Percentiles rank a stretch among this genome's conserved stretches.
These are phyloP conservation scores for Lepidium sativum DNA, from an alignment of 345 rosid genomes.

Conservation along the genomic window DNA sequence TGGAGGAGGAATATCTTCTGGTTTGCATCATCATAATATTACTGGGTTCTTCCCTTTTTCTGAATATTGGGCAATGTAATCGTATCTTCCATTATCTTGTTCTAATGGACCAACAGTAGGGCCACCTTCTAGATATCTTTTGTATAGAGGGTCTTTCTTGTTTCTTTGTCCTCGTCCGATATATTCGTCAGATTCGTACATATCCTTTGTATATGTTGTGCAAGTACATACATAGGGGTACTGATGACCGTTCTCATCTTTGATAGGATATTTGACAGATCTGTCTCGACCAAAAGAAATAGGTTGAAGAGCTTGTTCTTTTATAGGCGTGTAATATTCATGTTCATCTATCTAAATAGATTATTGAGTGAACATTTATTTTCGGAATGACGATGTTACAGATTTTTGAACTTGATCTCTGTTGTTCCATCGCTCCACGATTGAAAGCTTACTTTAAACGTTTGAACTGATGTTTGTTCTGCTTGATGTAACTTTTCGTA, in stretches of 20 bases:
- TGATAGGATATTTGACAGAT: not conserved
- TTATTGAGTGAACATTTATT: not conserved
- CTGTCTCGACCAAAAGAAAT: not conserved
- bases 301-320: not conserved
- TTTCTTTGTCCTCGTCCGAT: not conserved
- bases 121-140: not conserved
- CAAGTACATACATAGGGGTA: not conserved
- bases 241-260: not conserved
- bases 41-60: not conserved
- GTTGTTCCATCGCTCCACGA: not conserved
- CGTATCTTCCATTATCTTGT: not conserved
- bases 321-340: fast-evolving
- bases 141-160: not conserved
- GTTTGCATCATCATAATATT: not conserved
- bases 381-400: not conserved
- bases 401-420: not conserved
- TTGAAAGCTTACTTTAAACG: not conserved
- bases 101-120: not conserved
- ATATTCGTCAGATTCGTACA: not conserved
- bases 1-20: not conserved
- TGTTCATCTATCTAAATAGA: not conserved
- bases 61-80: not conserved
- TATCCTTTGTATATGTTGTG: fast-evolving
- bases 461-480: fast-evolving
- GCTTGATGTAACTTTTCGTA: not conserved